A percentile compares a stretch with the other conserved stretches of the same genome.
These are phyloP conservation scores for Tolypocladium ovalisporum DNA, from an alignment of 2,329 filamentous ascomycete species.

Conservation along the genomic window DNA sequence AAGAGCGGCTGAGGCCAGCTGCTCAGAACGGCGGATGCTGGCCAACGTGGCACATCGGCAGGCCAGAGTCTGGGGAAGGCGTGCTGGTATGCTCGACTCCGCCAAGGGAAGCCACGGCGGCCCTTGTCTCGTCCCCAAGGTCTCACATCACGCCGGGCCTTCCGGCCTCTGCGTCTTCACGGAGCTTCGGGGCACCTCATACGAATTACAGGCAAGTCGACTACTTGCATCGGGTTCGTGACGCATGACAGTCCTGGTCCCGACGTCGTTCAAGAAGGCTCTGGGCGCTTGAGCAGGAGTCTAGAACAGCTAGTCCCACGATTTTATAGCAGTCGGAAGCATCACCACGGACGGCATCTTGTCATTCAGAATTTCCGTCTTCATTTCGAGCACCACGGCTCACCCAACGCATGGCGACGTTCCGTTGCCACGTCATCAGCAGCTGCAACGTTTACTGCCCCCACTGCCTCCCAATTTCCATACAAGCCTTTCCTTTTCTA, in stretches of 20 bases:
- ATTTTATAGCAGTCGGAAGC: not conserved
- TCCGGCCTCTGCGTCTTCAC: not conserved
- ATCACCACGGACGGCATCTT: not conserved
- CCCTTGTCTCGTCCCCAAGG: not conserved
- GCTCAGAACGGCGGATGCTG: not conserved
- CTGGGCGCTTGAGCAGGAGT: too few relatives aligned
- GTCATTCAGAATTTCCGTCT: not conserved
- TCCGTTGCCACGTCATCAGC: not conserved
- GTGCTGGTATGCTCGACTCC: not conserved
- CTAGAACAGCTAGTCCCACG: too few relatives aligned
- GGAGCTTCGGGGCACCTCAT: not conserved
- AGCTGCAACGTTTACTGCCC: not conserved
- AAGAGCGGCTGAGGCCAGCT: not conserved
- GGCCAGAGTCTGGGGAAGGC: not conserved
- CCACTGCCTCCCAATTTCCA: not conserved
- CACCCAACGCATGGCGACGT: not conserved
- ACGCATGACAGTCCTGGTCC: too few relatives aligned
- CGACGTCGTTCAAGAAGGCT: too few relatives aligned
- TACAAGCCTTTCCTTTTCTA: not conserved
- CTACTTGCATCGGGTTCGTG: too few relatives aligned
- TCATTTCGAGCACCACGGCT: not conserved
- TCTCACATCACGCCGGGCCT: not conserved
- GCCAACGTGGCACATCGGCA: slow-evolving; percentile 11
- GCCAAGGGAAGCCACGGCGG: not conserved
- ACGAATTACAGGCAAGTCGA: not conserved